Evolutionary conservation across 2,329 filamentous ascomycete genomes (phyloP), one percentile per base, ranked within the genome.

Genomic region (Davidsoniella eucalypti): DNA sequence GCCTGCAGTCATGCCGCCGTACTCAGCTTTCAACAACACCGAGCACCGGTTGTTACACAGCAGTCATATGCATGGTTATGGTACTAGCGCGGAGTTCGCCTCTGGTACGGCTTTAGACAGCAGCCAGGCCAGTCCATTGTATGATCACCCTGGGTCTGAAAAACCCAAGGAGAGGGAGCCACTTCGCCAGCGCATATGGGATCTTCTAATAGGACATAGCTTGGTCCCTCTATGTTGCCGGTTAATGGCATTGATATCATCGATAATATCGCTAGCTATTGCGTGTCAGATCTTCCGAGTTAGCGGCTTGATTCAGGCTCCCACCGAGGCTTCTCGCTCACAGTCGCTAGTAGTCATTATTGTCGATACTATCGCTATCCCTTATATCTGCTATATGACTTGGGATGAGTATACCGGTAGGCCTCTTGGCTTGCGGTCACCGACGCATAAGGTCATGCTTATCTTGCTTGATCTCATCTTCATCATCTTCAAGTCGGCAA

Each of bases 401-500:
- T 94, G 82, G 67, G 92, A 98, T 61, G 92, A 98, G 67, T 96
- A 95, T 66, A 92, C 86, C 4, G 86, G 87, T 26, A 93, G 93
- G 62, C 92, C 93, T 18, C 70, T 98, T 17, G 92, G 92, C 1
- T 69, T 98, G 54, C 83, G 93, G 41, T 81, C 80, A 5, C 80
- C 87, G 8, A 80, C 80, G 51, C 82, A 86, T 45, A 98, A 98
- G 63, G 84, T 94, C 56, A 79, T 84, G 12, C 76, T 98, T 46
- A 84, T 96, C 54, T 77, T 98, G 50, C 75, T 94, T 52, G 92
- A 98, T 65, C 72, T 98, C 3, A 81, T 95, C 59, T 98, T 98
- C 63, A 94, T 98, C 60, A 88, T 96, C 40, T 94, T 98, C 68
- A 90, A 94, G 64, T 87, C 88, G 3, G 87, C 88, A 47, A 96